Evolutionary conservation across 163 green algal species (phyloP), one percentile per base, ranked within the genome.

Genomic region (Coccomyxa subellipsoidea): DNA sequence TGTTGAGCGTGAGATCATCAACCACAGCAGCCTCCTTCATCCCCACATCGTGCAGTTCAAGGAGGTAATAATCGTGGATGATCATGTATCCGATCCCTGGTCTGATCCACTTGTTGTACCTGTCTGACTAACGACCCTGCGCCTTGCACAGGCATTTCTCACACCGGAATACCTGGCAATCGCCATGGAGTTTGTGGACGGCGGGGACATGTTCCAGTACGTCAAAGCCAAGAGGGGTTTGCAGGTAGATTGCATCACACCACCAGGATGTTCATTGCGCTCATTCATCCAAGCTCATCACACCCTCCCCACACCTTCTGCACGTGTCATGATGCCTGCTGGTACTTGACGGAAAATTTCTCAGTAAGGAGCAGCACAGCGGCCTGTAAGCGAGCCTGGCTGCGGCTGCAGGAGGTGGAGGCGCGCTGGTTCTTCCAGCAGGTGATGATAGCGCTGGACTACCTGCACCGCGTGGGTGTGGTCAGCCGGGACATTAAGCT

Each of bases 371-470:
- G n/a, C n/a, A n/a, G n/a, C n/a, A n/a, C n/a, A n/a, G n/a, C n/a
- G n/a, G n/a, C n/a, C n/a, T n/a, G n/a, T n/a, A n/a, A n/a, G n/a
- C n/a, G n/a, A n/a, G n/a, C n/a, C n/a, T n/a, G n/a, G n/a, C n/a
- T n/a, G n/a, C n/a, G n/a, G n/a, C n/a, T n/a, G n/a, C 15, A 92
- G 38, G 95, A 98, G 83, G 84, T 89, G 29, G 94, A 96, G 72
- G 94, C 93, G 38, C 87, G 95, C 31, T 98, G 93, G 92, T 98
- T 98, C 89, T 98, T 98, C 89, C 95, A 98, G 89, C 95, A 98
- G 86, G 90, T 98, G 9, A 93, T 98, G 71, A 93, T 95, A 54
- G 95, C 93, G 38, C 91, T 98, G 80, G 94, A 97, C 80, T 98
- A 98, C 88, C 97, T 93, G 86, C 88, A 92, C 78, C 71, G 77